A percentile compares a stretch with the other conserved stretches of the same genome.
Conservation (phyloP, 139 green algal genomes). For the Micractinium conductrix region DNA sequence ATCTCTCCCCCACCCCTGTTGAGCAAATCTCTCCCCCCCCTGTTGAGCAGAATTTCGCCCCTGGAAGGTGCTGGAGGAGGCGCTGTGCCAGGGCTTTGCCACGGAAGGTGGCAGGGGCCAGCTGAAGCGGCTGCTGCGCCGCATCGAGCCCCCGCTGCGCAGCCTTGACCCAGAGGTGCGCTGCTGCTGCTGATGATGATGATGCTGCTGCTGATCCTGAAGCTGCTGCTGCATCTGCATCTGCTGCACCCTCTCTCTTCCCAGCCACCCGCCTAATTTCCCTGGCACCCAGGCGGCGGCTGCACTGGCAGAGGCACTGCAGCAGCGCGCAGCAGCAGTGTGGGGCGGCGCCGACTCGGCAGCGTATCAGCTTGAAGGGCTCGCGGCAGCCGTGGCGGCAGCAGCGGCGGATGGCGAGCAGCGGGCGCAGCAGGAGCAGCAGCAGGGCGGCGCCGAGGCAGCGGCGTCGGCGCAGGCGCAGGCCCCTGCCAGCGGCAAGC, state of each 20-base stretch:
- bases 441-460: background rate
- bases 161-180: background rate
- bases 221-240: no score
- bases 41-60: background rate
- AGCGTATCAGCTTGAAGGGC: background rate
- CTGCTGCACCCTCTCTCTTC: no score
- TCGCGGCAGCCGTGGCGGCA: background rate
- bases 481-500: background rate
- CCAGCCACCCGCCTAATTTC: no score
- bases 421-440: background rate
- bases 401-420: background rate
- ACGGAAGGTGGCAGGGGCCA: background rate
- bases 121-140: background rate
- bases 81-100: conserved; percentile 1
- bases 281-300: no score
- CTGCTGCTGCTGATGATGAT: no score
- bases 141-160: conserved; percentile 5
- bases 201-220: no score
- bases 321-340: background rate
- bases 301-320: background rate
- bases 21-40: background rate
- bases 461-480: background rate
- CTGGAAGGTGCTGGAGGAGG: conserved; percentile 18
- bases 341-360: background rate
- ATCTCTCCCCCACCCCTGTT: background rate